phyloP scores from a whole-genome alignment of 129 eudicot species.

The Artemisia annua region DNA sequence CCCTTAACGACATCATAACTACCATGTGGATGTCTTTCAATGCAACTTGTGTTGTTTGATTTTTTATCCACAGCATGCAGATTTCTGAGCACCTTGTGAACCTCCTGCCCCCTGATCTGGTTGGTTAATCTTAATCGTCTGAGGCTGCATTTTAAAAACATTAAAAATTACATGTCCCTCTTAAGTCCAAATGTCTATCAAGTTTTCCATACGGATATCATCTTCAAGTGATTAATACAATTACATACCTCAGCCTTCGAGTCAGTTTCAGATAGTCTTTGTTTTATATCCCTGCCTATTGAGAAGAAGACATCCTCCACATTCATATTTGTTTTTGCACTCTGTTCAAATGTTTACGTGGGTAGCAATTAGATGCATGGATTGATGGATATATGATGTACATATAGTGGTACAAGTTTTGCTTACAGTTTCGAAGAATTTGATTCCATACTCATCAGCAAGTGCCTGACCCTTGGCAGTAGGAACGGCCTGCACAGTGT shows the following conservation, averaged over 20 bases:
- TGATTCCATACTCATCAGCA: constrained; percentile 93
- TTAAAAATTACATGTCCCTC: not conserved
- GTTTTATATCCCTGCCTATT: constrained; percentile 82
- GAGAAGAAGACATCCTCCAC: constrained; percentile 95
- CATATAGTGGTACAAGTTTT: no score
- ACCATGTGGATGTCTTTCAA: constrained; percentile 22
- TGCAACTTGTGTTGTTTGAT: not conserved
- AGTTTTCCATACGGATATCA: constrained; percentile 6
- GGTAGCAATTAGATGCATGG: no score
- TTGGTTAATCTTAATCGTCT: constrained; percentile 61
- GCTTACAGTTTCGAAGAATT: constrained; percentile 91
- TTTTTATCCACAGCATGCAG: constrained; percentile 60
- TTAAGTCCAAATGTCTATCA: not conserved
- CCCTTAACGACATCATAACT: constrained; percentile 30
- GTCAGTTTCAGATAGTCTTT: constrained; percentile 84
- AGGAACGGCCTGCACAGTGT: constrained; percentile 58
- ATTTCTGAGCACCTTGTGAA: constrained; percentile 59
- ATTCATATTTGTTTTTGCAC: constrained; percentile 90
- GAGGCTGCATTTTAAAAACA: constrained; percentile 52
- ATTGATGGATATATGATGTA: no score
- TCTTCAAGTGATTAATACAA: not conserved
- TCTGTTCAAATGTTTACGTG: constrained; percentile 48
- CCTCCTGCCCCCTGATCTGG: constrained; percentile 59
- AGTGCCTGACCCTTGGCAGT: constrained; percentile 92
- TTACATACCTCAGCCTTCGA: constrained; percentile 77